Base-by-base conservation (phyloP, 2,329 filamentous ascomycete species). In the Penicillium sp. region DNA sequence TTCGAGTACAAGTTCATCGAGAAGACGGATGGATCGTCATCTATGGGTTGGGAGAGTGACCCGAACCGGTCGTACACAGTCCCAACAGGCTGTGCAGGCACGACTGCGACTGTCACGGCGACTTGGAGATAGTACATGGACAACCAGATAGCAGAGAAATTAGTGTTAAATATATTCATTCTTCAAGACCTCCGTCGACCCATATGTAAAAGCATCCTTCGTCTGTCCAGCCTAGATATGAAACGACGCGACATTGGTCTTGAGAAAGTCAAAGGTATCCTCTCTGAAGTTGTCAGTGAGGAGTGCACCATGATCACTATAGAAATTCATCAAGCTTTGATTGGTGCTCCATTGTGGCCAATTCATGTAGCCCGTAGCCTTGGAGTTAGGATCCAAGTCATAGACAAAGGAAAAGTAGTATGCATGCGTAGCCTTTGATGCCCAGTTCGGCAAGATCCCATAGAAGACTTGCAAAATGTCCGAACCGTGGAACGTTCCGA, bases 381-480 rank as follows among this genome's bases (percentile, higher is more conserved):
- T 82, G 22, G 77, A 72, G 64, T 92, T 92, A 1, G 89, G 89
- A 67, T 92, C 84, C 42, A 87, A 72, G 42, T 85, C 83, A 69
- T 90, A 82, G 6, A 92, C 65, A 67, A 93, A 93, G 49, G 83
- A 86, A 64, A 87, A 79, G 66, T 91, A 92, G 71, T 92, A 92
- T 1, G 81, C 82, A 54, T 86, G 82, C 43, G 86, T 85, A 9
- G 82, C 79, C 5, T 67, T 70, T 26, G 82, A 82, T 2, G 86
- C 86, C 54, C 86, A 82, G 67, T 89, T 85, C 12, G 84, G 81
- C 47, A 82, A 66, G 12, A 88, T 71, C 0, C 87, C 87, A 55
- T 83, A 86, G 59, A 90, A 90, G 0, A 89, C 81, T 67, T 89
- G 84, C 3, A 90, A 62, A 1, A 92, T 63, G 62, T 92, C 89